A percentile compares a stretch with the other conserved stretches of the same genome.
These are phyloP conservation scores for Candida chauliodis DNA, from an alignment of 805 yeast species.

Conservation along the genomic window DNA sequence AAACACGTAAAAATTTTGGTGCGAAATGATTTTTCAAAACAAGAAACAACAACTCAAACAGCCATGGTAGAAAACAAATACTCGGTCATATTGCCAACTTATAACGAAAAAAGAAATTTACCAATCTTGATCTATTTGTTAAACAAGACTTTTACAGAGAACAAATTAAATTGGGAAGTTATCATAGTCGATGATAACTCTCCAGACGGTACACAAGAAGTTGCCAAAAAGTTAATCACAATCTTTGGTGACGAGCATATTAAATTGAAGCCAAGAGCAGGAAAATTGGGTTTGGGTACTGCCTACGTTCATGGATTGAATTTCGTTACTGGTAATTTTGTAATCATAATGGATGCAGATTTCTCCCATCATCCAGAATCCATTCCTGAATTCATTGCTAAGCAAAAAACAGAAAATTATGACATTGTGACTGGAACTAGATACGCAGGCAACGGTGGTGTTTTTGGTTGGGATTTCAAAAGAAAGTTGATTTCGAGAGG, in stretches of 20 bases:
- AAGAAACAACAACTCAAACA: no score
- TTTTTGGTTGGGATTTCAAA: slow-evolving; percentile 80
- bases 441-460: slow-evolving; percentile 79
- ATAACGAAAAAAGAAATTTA: slow-evolving; percentile 61
- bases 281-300: slow-evolving; percentile 76
- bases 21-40: not conserved
- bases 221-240: slow-evolving; percentile 57
- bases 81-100: slow-evolving; percentile 73
- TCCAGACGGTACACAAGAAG: slow-evolving; percentile 78
- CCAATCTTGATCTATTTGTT: slow-evolving; percentile 70
- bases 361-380: slow-evolving; percentile 81
- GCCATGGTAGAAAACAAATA: slow-evolving; percentile 42
- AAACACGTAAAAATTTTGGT: not conserved
- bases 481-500: slow-evolving; percentile 75
- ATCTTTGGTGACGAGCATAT: slow-evolving; percentile 60
- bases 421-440: slow-evolving; percentile 63
- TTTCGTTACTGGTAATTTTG: slow-evolving; percentile 68
- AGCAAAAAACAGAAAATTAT: slow-evolving; percentile 49
- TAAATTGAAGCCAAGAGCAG: slow-evolving; percentile 67
- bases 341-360: slow-evolving; percentile 81
- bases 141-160: slow-evolving; percentile 60
- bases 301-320: slow-evolving; percentile 78
- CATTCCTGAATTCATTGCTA: slow-evolving; percentile 68
- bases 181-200: slow-evolving; percentile 76
- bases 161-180: slow-evolving; percentile 68